Conservation (phyloP, 2,329 filamentous ascomycete species). For the Drechslera avenae region DNA sequence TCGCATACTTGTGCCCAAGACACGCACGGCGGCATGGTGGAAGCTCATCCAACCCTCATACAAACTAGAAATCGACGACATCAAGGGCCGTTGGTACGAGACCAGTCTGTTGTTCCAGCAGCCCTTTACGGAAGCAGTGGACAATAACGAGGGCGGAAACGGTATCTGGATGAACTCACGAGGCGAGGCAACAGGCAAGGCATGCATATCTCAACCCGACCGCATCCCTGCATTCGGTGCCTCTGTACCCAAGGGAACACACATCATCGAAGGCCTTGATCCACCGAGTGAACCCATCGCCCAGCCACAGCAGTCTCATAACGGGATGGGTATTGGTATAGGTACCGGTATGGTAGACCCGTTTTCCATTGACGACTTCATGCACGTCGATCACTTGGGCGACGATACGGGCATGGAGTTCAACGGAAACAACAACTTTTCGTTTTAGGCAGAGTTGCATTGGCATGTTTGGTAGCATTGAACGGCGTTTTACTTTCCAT, state of each 20-base stretch:
- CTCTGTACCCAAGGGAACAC: constrained; percentile 47
- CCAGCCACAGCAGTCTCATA: constrained; percentile 16
- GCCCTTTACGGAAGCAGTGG: constrained; percentile 39
- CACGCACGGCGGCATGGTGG: constrained; percentile 50
- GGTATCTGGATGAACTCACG: constrained; percentile 56
- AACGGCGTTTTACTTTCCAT: no score
- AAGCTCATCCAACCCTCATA: constrained; percentile 45
- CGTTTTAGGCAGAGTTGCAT: constrained; percentile 1
- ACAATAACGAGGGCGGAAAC: constrained; percentile 50
- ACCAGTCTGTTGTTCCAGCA: constrained; percentile 55
- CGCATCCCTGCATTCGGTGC: constrained; percentile 51
- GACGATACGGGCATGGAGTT: constrained; percentile 27
- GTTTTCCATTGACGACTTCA: constrained; percentile 48
- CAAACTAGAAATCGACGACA: constrained; percentile 52
- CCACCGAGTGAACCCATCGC: constrained; percentile 15
- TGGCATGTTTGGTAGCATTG: no score
- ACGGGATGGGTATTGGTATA: constrained; percentile 20
- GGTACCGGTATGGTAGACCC: constrained; percentile 12
- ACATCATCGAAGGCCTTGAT: constrained; percentile 49
- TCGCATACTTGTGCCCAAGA: constrained; percentile 47
- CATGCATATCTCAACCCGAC: constrained; percentile 38
- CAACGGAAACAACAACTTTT: constrained; percentile 1
- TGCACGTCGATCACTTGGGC: constrained; percentile 50
- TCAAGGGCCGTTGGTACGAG: constrained; percentile 68
- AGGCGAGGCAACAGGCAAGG: constrained; percentile 45